phyloP scores from a whole-genome alignment of 2,329 filamentous ascomycete species.

The Colletotrichum nymphaeae region DNA sequence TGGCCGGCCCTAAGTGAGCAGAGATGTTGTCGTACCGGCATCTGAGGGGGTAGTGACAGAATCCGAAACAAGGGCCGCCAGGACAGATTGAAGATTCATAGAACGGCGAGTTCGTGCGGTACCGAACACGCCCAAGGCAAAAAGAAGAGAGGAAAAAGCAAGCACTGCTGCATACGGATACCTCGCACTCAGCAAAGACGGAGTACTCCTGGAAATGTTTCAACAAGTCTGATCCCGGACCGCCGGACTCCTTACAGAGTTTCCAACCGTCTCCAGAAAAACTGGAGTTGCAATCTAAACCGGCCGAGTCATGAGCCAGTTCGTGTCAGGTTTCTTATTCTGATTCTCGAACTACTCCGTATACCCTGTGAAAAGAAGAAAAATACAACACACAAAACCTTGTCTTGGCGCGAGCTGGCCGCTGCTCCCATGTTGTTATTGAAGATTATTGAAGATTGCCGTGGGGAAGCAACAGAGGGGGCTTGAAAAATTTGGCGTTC shows the following conservation, averaged over 20 bases:
- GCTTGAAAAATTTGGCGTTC: no score
- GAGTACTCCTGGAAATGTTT: conserved; percentile 10
- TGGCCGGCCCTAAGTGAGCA: neutral
- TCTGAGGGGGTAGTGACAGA: neutral
- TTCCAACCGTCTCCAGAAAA: conserved; percentile 15
- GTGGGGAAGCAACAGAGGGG: neutral
- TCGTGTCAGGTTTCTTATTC: conserved; percentile 24
- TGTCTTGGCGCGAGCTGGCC: neutral
- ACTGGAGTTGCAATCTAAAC: conserved; percentile 24
- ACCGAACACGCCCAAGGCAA: neutral
- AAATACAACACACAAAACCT: neutral
- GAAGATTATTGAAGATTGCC: neutral
- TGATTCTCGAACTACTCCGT: no score
- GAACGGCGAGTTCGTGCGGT: neutral
- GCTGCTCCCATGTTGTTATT: neutral
- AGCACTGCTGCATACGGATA: neutral
- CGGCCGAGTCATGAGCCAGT: conserved; percentile 27
- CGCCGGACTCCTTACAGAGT: conserved; percentile 13
- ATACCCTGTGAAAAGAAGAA: neutral
- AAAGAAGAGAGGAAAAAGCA: neutral
- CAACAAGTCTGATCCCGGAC: conserved; percentile 15
- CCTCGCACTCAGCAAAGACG: neutral
- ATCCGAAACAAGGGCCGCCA: conserved; percentile 20
- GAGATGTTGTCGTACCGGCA: neutral
- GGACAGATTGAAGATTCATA: neutral